Base-by-base conservation (phyloP, 1,284 basidiomycete genomes). In the Trametes versicolor region DNA sequence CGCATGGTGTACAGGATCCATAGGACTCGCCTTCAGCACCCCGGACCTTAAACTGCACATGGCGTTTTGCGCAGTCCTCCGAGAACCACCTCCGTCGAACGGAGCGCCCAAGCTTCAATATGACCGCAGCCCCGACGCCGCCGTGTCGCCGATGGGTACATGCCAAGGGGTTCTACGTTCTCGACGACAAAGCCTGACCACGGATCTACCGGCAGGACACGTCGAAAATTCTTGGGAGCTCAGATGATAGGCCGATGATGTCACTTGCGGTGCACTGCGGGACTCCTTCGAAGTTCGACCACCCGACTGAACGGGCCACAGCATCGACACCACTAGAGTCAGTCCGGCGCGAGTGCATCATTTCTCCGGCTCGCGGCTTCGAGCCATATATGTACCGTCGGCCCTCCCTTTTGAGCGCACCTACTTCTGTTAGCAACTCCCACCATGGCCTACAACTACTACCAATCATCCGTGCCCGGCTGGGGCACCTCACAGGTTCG, bases 401-500 rank as follows among this genome's bases (percentile, higher is more conserved):
- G 36, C 19, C 27, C 47, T 34, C 12, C 45, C n/a, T n/a, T 4
- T 17, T 36, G 47, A 13, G n/a, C 47, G 23, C 15, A 36, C 43
- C 9, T 29, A 51, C 25, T 53, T 52, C 36, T 19, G 25, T 34
- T 21, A 1, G 41, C 9, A 48, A 29, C 47, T 2, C 3, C 32
- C 21, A 29, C 12, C 47, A 73, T 72, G 72, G 64, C 71, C 0
- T 70, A 72, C 63, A 51, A 67, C 21, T 70, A 72, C 58, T 75
- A 75, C 64, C 69, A 68, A 29, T 61, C 60, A 0, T 63, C 61
- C 2, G 57, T 62, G 23, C 73, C 70, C 2, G 70, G 68, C 23
- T 74, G 74, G 73, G 74, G 74, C 13, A 68, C 70, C 1, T 64
- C 62, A 8, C 71, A 71, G 62, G 73, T 73, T 27, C 29, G 71